A percentile compares a stretch with the other conserved stretches of the same genome.
Conservation (phyloP, 108 stramenopile genomes). For the Cylindrotheca fusiformis region DNA sequence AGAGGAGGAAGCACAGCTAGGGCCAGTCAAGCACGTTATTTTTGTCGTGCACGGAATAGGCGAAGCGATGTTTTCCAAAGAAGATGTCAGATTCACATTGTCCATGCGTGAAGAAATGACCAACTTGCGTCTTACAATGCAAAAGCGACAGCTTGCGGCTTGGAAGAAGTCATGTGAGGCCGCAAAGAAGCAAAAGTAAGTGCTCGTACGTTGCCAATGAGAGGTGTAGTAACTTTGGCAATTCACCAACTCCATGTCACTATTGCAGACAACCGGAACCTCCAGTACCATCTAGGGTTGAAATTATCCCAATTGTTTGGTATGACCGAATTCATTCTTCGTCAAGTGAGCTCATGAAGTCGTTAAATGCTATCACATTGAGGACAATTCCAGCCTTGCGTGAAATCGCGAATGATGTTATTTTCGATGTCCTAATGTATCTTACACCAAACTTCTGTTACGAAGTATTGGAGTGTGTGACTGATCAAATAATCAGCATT, state of each 20-base stretch:
- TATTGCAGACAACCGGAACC: constrained; percentile 35
- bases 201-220: constrained; percentile 1
- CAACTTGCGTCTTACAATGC: constrained; percentile 42
- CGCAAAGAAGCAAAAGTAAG: constrained; percentile 44
- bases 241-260: not conserved
- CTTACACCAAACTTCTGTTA: constrained; percentile 80
- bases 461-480: constrained; percentile 70
- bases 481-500: constrained; percentile 56
- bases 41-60: constrained; percentile 94
- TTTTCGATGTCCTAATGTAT: constrained; percentile 64
- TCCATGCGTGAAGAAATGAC: constrained; percentile 52
- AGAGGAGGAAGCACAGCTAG: constrained; percentile 70
- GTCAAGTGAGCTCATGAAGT: constrained; percentile 55
- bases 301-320: constrained; percentile 87
- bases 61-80: constrained; percentile 66
- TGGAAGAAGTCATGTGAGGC: constrained; percentile 70
- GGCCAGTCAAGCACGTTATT: constrained; percentile 66
- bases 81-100: constrained; percentile 40
- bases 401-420: constrained; percentile 83
- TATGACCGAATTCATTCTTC: constrained; percentile 70
- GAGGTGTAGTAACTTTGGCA: not conserved
- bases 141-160: constrained; percentile 48
- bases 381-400: constrained; percentile 73
- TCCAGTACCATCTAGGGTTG: constrained; percentile 66
- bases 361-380: constrained; percentile 69